These are phyloP conservation scores for Sarocladiaceae sp. DNA, from an alignment of 2,329 filamentous ascomycete genomes.

Conservation along the genomic window DNA sequence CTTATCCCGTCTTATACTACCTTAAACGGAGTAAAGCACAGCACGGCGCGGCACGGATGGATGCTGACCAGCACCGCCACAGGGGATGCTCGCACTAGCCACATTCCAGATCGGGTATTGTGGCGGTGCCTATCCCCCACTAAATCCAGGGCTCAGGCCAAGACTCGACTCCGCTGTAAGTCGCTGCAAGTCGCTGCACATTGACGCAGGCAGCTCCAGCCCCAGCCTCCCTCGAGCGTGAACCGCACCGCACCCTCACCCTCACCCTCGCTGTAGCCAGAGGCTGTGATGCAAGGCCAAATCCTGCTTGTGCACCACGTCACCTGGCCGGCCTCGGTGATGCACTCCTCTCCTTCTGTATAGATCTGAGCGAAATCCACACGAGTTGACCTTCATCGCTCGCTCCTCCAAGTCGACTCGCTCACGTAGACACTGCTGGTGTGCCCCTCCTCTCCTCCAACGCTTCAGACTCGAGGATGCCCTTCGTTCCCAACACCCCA, in stretches of 20 bases:
- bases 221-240: constrained; percentile 8
- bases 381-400: too few species aligned
- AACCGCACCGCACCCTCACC: too few species aligned
- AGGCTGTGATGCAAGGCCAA: neutral
- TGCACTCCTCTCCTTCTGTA: neutral
- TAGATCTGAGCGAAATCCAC: too few species aligned
- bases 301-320: neutral
- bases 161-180: neutral
- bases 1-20: too few species aligned
- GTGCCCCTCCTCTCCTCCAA: neutral
- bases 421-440: neutral
- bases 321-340: constrained; percentile 1
- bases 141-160: too few species aligned
- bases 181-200: neutral
- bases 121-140: too few species aligned
- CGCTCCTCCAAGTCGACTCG: neutral
- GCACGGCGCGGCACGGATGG: too few species aligned
- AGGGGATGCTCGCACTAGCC: too few species aligned
- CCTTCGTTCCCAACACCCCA: constrained; percentile 55
- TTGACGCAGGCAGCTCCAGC: constrained; percentile 7
- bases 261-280: too few species aligned
- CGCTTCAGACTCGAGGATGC: constrained; percentile 22
- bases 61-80: too few species aligned
- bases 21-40: too few species aligned
- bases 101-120: too few species aligned